Conservation (phyloP, 495 filamentous ascomycete genomes). For the Tricharina praecox region DNA sequence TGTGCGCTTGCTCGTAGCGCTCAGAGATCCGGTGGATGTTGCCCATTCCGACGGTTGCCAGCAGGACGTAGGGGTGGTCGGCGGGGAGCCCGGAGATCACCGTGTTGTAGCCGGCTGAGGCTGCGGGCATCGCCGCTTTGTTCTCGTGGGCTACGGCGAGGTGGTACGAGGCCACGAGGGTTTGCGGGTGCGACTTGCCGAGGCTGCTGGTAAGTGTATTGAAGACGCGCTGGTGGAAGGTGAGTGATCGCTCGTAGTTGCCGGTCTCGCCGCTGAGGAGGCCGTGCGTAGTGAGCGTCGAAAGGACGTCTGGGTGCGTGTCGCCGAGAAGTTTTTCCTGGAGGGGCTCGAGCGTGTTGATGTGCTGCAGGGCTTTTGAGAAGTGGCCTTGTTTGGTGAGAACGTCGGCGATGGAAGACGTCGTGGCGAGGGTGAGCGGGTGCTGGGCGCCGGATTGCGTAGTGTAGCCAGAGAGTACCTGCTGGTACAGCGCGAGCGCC, state of each 20-base stretch:
- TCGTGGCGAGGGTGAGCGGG: background rate
- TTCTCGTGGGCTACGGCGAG: background rate
- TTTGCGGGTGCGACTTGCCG: background rate
- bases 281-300: too few relatives aligned
- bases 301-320: background rate
- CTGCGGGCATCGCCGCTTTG: background rate
- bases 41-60: background rate
- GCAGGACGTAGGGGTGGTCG: background rate
- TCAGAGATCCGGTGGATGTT: background rate
- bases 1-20: background rate
- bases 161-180: background rate
- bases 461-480: background rate
- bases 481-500: background rate
- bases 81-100: background rate
- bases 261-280: background rate
- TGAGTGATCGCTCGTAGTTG: background rate
- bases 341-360: background rate
- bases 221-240: background rate
- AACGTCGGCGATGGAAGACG: background rate
- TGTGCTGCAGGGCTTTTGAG: background rate
- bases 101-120: background rate
- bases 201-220: background rate
- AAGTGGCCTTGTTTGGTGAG: slow-evolving; percentile 1
- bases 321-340: background rate
- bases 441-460: background rate